Conservation (phyloP, 1,284 basidiomycete species). For the Trichosporon asahii region DNA sequence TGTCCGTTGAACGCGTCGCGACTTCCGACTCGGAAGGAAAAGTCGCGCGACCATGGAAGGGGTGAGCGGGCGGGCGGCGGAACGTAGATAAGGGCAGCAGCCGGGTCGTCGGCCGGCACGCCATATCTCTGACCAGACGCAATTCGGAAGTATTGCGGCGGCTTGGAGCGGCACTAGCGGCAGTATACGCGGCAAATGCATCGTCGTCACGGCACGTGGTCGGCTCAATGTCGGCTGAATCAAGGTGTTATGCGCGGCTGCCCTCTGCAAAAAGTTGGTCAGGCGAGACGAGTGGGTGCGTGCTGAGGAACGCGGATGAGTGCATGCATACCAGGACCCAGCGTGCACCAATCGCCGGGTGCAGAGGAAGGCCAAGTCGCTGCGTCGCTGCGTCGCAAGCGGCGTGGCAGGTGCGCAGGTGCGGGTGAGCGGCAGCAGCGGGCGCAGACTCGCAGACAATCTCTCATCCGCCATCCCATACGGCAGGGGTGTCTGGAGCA, state of each 20-base stretch:
- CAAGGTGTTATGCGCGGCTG: neutral
- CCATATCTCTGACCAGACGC: neutral
- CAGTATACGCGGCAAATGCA: neutral
- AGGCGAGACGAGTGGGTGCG: neutral
- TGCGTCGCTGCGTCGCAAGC: neutral
- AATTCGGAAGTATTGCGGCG: neutral
- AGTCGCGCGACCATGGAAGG: neutral
- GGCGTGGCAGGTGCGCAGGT: neutral
- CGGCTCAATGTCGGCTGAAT: slow-evolving; percentile 4
- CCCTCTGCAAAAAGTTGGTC: neutral
- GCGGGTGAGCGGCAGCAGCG: neutral
- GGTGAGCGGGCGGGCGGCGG: neutral
- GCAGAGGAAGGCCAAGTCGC: neutral
- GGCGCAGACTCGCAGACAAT: neutral
- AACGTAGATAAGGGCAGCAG: slow-evolving; percentile 1
- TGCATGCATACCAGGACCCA: neutral
- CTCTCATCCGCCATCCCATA: neutral
- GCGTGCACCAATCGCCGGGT: neutral
- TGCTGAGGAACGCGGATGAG: neutral
- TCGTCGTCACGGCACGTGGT: neutral
- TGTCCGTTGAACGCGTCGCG: too few relatives aligned
- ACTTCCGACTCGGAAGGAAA: neutral
- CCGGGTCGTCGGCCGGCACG: neutral
- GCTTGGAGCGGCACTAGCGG: too few relatives aligned
- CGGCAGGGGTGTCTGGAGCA: neutral